Base-by-base conservation (phyloP, 352 stramenopile genomes). In the Phytophthora vignae region DNA sequence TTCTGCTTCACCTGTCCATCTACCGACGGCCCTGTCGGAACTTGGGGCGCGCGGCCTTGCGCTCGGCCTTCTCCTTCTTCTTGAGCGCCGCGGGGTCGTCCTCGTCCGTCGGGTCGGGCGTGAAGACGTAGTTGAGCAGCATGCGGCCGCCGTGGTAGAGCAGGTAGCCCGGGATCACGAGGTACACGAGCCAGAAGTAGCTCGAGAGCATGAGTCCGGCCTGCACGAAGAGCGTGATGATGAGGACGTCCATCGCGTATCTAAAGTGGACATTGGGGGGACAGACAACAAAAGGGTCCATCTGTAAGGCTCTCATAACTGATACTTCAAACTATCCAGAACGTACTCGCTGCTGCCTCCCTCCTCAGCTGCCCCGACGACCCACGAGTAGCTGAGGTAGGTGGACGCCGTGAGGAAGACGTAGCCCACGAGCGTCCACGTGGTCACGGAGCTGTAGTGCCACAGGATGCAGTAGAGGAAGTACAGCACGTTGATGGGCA, bases 101-200 rank as follows among this genome's bases (percentile, higher is more conserved):
- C 17, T 90, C 84, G 9, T 91, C 83, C 15, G 61, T 65, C 31
- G 73, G 48, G 36, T 91, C 78, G 0, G 87, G 85, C 29, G 87
- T 92, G 73, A 94, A 94, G 21, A 96, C 87, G 67, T 94, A 96
- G 50, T 94, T 93, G 61, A 93, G 76, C 38, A 96, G 48, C 77
- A 94, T 83, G 17, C 81, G 76, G 21, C 88, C 87, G 15, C 72
- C 87, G 25, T 93, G 88, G 79, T 93, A 97, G n/a, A 95, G 65
- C 64, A 97, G 42, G 63, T 86, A 96, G 8, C 85, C 88, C 42
- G 90, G 90, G 50, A 96, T 92, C 78, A 85, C 82, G 48, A 97
- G 78, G 72, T 90, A 95, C 27, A 90, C 62, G 64, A 93, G 82
- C 90, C 90, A 97, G 62, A 95, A 97, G 84, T 96, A 97, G 76